These are phyloP conservation scores for Saccharomycopsis oosterbeekiorum DNA, from an alignment of 805 yeast species.

Conservation along the genomic window DNA sequence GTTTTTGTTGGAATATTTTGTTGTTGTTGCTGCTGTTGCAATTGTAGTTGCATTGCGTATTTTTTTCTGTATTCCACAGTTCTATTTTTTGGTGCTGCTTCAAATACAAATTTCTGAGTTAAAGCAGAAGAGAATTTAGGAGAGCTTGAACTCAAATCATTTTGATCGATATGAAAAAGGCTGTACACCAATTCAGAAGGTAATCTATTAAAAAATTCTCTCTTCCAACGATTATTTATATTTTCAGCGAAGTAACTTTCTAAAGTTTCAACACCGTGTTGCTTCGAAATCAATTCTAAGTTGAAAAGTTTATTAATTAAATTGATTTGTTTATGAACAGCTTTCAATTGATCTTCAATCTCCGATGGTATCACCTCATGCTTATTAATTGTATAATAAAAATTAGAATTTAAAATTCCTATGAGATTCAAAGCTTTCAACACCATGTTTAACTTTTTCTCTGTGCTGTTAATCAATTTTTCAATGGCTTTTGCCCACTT, in stretches of 20 bases:
- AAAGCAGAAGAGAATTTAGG: not conserved
- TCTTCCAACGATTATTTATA: slow-evolving; percentile 1
- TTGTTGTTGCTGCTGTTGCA: not conserved
- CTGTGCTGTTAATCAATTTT: slow-evolving; percentile 28
- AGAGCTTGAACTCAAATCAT: not conserved
- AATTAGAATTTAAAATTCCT: slow-evolving; percentile 5
- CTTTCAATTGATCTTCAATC: slow-evolving; percentile 9
- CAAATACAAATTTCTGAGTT: not conserved
- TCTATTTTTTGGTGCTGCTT: not conserved
- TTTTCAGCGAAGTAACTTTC: not conserved
- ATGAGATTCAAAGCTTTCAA: not conserved
- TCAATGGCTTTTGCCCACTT: slow-evolving; percentile 49
- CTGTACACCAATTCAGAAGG: not conserved
- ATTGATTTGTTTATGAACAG: not conserved
- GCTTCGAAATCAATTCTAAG: slow-evolving; percentile 1
- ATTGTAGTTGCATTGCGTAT: not conserved
- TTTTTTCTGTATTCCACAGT: not conserved
- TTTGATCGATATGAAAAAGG: not conserved
- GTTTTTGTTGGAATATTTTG: not conserved
- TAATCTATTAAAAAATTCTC: slow-evolving; percentile 1
- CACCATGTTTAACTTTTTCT: not conserved
- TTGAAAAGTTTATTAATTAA: slow-evolving; percentile 4
- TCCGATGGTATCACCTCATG: slow-evolving; percentile 13
- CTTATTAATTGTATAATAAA: not conserved
- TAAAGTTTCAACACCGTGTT: not conserved